Conservation (phyloP, 2,329 filamentous ascomycete genomes). For the Setomelanomma holmii region DNA sequence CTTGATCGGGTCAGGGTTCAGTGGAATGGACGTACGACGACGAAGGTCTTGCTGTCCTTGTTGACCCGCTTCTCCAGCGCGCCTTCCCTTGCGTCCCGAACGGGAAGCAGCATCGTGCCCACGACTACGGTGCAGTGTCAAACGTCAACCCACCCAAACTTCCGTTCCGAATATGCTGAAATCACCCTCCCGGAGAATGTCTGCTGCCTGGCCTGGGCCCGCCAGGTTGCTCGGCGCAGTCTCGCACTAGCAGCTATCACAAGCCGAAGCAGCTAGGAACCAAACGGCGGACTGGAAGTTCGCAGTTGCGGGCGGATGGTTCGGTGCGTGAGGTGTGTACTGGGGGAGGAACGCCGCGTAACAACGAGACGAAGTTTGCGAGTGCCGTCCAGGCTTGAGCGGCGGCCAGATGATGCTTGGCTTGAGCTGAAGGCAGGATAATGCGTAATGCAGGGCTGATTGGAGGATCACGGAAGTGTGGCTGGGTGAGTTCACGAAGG, state of each 20-base stretch:
- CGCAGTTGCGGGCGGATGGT: slow-evolving; percentile 11
- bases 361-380: slow-evolving; percentile 10
- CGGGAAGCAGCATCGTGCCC: slow-evolving; percentile 39
- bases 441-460: slow-evolving; percentile 27
- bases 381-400: slow-evolving; percentile 23
- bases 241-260: slow-evolving; percentile 23
- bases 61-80: slow-evolving; percentile 29
- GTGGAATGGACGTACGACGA: slow-evolving; percentile 36
- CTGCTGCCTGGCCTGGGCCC: slow-evolving; percentile 19
- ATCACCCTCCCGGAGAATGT: slow-evolving; percentile 31
- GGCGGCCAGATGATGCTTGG: slow-evolving; percentile 32
- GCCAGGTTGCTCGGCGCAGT: slow-evolving; percentile 21
- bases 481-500: slow-evolving; percentile 12
- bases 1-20: not conserved
- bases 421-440: slow-evolving; percentile 23
- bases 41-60: slow-evolving; percentile 31
- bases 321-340: slow-evolving; percentile 5
- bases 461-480: slow-evolving; percentile 24
- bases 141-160: slow-evolving; percentile 17
- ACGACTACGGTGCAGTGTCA: slow-evolving; percentile 8
- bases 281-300: slow-evolving; percentile 1
- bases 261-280: slow-evolving; percentile 13
- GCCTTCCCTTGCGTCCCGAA: slow-evolving; percentile 24
- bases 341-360: not conserved
- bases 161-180: slow-evolving; percentile 19